Conservation (phyloP, 768 basidiomycete species). For the Leucocoprinus birnbaumii region DNA sequence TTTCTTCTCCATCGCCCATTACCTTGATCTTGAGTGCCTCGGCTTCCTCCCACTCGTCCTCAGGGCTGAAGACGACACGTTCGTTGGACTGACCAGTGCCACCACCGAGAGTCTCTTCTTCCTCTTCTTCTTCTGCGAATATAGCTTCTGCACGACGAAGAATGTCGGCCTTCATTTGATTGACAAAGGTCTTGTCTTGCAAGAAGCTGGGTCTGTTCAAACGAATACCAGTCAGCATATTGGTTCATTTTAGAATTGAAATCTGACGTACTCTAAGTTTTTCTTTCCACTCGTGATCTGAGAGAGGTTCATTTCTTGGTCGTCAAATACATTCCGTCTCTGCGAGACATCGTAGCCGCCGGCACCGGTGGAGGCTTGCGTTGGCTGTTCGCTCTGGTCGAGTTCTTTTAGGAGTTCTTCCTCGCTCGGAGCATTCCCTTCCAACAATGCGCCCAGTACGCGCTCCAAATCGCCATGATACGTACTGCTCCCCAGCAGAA, state of each 20-base stretch:
- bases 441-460: constrained; percentile 71
- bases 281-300: constrained; percentile 65
- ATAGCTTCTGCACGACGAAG: constrained; percentile 71
- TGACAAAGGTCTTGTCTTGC: constrained; percentile 58
- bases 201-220: constrained; percentile 35
- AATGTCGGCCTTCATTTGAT: constrained; percentile 81
- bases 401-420: constrained; percentile 21
- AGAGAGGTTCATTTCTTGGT: constrained; percentile 62
- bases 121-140: constrained; percentile 58
- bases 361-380: background rate
- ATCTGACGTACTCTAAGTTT: constrained; percentile 36
- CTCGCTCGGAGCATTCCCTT: constrained; percentile 57
- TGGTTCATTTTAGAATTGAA: background rate
- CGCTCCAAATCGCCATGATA: constrained; percentile 57
- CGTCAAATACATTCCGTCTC: constrained; percentile 75
- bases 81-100: background rate
- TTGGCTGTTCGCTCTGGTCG: background rate
- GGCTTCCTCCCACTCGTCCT: constrained; percentile 16
- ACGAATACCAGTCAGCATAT: background rate
- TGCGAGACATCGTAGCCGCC: constrained; percentile 29
- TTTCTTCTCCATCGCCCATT: constrained; percentile 57
- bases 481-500: constrained; percentile 46
- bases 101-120: background rate
- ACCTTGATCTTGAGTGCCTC: constrained; percentile 38
- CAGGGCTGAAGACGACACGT: constrained; percentile 9